Base-by-base conservation (phyloP, 163 green algal genomes). In the Chlorella variabilis region DNA sequence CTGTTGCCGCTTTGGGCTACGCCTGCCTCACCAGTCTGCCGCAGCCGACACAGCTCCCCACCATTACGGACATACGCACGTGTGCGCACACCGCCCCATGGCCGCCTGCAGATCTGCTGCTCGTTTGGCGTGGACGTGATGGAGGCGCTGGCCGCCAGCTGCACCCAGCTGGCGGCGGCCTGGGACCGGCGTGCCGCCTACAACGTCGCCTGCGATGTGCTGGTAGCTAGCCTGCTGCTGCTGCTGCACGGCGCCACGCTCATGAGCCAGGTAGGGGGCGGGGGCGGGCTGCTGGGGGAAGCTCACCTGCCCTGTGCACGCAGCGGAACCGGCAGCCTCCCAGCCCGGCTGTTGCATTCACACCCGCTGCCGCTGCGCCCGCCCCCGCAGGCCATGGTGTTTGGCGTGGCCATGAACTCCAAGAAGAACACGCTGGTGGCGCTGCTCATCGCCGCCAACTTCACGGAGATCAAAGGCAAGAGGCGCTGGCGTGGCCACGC, bases 401-500 rank as follows among this genome's bases (percentile, higher is more conserved):
- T 98, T 83, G 94, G 92, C 18, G 96, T 99, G 73, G 95, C 96
- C 2, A 94, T 99, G 78, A 98, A 98, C 88, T 92, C 75, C 41
- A 91, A 91, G 75, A 88, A 95, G 82, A 92, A 92, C 73, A 91
- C 93, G 0, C 87, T 99, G 66, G 83, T 99, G 45, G 93, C 93
- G 27, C 88, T 99, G 33, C 87, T 98, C 0, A 98, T 99, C 38
- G 96, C 95, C n/a, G 94, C 93, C 83, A 99, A 99, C 87, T 99
- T 99, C 84, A 89, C 93, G 27, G 97, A 99, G 85, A 94, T 99
- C 81, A 99, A 99, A 83, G 90, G 89, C 65, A 84, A 1, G 71
- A 5, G 31, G 21, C 8, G 62, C 62, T 48, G 33, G n/a, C n/a
- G n/a, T n/a, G n/a, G n/a, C n/a, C n/a, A n/a, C n/a, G n/a, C n/a